These are phyloP conservation scores for Fusarium buxicola DNA, from an alignment of 2,329 filamentous ascomycete species.

Conservation along the genomic window DNA sequence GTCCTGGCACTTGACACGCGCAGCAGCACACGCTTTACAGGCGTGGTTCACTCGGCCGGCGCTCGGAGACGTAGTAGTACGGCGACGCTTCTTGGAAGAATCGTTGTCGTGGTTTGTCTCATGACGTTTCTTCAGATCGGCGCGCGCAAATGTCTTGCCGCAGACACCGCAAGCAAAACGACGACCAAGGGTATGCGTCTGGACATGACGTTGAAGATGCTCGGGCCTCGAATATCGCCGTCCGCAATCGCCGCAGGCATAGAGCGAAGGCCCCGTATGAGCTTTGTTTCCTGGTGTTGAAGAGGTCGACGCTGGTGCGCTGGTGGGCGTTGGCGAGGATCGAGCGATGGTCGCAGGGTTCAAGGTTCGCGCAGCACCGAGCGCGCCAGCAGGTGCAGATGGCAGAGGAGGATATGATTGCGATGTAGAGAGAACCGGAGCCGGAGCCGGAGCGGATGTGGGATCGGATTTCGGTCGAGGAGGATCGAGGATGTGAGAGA, in stretches of 20 bases:
- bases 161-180: slow-evolving; percentile 63
- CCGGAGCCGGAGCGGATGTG: slow-evolving; percentile 13
- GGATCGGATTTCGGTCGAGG: slow-evolving; percentile 37
- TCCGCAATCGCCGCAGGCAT: slow-evolving; percentile 65
- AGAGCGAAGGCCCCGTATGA: slow-evolving; percentile 51
- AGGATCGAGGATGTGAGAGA: slow-evolving; percentile 48
- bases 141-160: slow-evolving; percentile 65
- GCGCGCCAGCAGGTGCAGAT: slow-evolving; percentile 9
- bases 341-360: slow-evolving; percentile 12
- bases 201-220: slow-evolving; percentile 64
- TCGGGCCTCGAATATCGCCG: slow-evolving; percentile 65
- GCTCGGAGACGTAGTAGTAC: slow-evolving; percentile 58
- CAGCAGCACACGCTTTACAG: slow-evolving; percentile 63
- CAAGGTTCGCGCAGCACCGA: slow-evolving; percentile 2
- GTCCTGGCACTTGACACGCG: slow-evolving; percentile 67
- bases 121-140: slow-evolving; percentile 65
- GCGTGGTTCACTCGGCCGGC: slow-evolving; percentile 65
- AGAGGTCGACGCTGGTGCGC: slow-evolving; percentile 14
- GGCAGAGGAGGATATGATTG: slow-evolving; percentile 35
- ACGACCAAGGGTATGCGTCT: slow-evolving; percentile 63
- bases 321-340: slow-evolving; percentile 10
- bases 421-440: slow-evolving; percentile 22
- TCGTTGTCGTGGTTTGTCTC: slow-evolving; percentile 64
- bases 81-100: slow-evolving; percentile 60
- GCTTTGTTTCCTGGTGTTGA: slow-evolving; percentile 22